These are phyloP conservation scores for Zymoseptoria tritici DNA, from an alignment of 2,329 filamentous ascomycete species.

Conservation along the genomic window DNA sequence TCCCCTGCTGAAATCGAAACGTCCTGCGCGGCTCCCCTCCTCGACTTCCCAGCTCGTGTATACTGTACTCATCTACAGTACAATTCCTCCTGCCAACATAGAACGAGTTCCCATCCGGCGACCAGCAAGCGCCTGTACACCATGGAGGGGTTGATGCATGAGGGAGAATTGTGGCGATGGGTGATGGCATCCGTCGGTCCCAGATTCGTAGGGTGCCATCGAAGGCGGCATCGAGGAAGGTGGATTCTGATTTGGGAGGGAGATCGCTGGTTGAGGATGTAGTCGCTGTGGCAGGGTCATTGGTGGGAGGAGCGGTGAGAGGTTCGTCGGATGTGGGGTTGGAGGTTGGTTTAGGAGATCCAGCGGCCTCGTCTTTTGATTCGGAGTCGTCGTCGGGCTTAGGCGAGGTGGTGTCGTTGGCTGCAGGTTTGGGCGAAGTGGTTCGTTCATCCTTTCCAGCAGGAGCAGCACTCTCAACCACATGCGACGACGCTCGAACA, in stretches of 20 bases:
- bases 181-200: conserved; percentile 71
- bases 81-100: conserved; percentile 87
- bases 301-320: conserved; percentile 28
- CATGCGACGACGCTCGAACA: conserved; percentile 33
- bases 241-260: conserved; percentile 57
- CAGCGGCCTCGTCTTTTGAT: conserved; percentile 1
- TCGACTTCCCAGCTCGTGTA: conserved; percentile 58
- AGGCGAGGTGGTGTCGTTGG: not conserved
- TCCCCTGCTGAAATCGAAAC: conserved; percentile 82
- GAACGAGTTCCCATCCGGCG: conserved; percentile 87
- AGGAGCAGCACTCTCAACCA: not conserved
- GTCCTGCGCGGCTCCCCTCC: conserved; percentile 67
- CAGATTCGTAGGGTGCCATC: conserved; percentile 88
- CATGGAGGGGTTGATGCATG: conserved; percentile 75
- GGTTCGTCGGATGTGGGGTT: conserved; percentile 40
- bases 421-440: not conserved
- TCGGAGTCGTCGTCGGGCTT: not conserved
- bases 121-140: conserved; percentile 98
- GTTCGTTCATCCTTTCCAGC: not conserved
- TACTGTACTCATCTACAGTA: conserved; percentile 87
- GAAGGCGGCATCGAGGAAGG: conserved; percentile 81
- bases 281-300: conserved; percentile 24
- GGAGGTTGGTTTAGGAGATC: conserved; percentile 43
- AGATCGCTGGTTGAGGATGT: conserved; percentile 25
- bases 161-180: conserved; percentile 71